These are phyloP conservation scores for Abelmoschus esculentus DNA, from an alignment of 345 rosid species.

Conservation along the genomic window DNA sequence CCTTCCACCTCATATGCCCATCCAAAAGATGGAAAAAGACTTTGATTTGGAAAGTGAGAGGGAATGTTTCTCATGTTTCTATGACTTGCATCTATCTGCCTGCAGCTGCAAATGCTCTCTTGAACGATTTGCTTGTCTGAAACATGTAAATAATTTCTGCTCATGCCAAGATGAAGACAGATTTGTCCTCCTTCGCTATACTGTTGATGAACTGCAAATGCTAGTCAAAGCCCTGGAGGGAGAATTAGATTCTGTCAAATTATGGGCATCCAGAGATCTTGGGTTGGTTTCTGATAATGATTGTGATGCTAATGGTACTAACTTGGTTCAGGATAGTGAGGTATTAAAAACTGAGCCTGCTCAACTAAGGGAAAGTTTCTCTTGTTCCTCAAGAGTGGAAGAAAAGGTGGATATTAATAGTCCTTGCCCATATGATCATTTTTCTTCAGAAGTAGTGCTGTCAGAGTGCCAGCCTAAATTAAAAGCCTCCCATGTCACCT, in stretches of 20 bases:
- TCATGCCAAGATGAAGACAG: conserved; percentile 52
- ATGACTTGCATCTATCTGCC: conserved; percentile 83
- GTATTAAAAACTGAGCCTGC: conserved; percentile 8
- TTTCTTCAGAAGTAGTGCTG: conserved; percentile 41
- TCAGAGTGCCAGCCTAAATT: conserved; percentile 19
- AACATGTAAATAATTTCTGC: conserved; percentile 58
- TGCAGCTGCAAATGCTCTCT: conserved; percentile 83
- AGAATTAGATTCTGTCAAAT: conserved; percentile 39
- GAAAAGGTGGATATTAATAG: conserved; percentile 20
- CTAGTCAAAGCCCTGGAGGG: conserved; percentile 75
- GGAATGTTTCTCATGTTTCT: conserved; percentile 85
- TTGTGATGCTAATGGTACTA: conserved; percentile 12
- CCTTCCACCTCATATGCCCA: conserved; percentile 35
- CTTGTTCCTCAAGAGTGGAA: conserved; percentile 26
- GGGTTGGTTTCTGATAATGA: conserved; percentile 17
- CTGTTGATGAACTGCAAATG: conserved; percentile 45
- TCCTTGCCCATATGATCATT: conserved; percentile 32
- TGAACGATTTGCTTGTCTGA: conserved; percentile 69
- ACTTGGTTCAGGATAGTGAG: conserved; percentile 16
- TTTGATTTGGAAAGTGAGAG: conserved; percentile 55
- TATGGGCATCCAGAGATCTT: conserved; percentile 35
- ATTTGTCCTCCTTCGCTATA: conserved; percentile 57
- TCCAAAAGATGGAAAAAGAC: conserved; percentile 54
- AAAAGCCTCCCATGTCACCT: conserved; percentile 6
- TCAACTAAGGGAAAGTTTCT: conserved; percentile 21